A percentile compares a stretch with the other conserved stretches of the same genome.
phyloP scores from a whole-genome alignment of 345 rosid species.

The Triadica sebifera region DNA sequence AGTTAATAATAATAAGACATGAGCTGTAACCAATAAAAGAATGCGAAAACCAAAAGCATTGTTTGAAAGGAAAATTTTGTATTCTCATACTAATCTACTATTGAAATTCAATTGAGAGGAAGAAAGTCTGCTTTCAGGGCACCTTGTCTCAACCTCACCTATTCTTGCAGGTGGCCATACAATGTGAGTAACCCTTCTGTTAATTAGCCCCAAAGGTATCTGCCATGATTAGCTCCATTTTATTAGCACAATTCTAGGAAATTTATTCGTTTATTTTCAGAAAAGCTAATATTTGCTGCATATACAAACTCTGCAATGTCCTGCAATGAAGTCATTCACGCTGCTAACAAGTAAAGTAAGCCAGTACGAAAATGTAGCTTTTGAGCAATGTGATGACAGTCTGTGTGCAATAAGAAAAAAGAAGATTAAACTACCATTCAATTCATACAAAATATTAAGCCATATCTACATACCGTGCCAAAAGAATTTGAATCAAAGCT shows the following conservation, averaged over 20 bases:
- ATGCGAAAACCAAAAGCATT: too few species aligned
- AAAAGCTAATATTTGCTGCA: neutral
- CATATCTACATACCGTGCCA: constrained; percentile 68
- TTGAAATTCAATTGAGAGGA: constrained; percentile 7
- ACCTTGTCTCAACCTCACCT: constrained; percentile 37
- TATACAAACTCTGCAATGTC: too few species aligned
- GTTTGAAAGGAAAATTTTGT: neutral
- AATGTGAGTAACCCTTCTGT: constrained; percentile 62
- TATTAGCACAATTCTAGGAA: neutral
- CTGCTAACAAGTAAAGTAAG: too few species aligned
- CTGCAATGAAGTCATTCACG: too few species aligned
- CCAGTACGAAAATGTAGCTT: too few species aligned
- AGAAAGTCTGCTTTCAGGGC: constrained; percentile 9
- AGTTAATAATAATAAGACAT: too few species aligned
- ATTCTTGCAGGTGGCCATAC: constrained; percentile 84
- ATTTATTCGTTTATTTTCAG: neutral
- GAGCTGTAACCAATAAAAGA: neutral
- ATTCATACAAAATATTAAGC: too few species aligned
- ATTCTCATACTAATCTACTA: neutral
- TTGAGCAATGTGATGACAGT: too few species aligned
- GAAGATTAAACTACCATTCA: too few species aligned
- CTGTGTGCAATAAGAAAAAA: too few species aligned
- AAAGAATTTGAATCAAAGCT: constrained; percentile 78
- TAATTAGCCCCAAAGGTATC: constrained; percentile 79
- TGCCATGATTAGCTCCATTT: constrained; percentile 29